Conservation (phyloP, 192 early-diverging fungal genomes). For the Coemansia brasiliensis region DNA sequence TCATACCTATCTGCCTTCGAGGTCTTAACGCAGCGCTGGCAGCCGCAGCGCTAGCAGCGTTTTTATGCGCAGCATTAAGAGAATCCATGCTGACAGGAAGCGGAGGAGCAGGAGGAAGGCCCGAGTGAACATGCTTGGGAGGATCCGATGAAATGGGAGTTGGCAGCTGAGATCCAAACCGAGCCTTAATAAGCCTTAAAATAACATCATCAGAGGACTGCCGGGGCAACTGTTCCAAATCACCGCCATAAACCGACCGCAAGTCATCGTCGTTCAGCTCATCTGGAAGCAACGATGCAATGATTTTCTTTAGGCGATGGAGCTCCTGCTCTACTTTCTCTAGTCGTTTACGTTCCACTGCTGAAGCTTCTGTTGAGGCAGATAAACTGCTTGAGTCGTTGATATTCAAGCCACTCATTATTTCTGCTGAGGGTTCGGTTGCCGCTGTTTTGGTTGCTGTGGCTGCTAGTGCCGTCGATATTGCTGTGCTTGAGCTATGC, state of each 20-base stretch:
- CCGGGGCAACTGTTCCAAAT: conserved; percentile 25
- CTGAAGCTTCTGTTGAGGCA: conserved; percentile 1
- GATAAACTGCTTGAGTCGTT: neutral
- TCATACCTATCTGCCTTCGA: neutral
- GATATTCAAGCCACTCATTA: neutral
- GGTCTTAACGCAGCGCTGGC: neutral
- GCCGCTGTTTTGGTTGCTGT: neutral
- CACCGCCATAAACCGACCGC: conserved; percentile 44
- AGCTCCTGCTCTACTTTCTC: conserved; percentile 52
- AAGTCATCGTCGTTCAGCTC: conserved; percentile 52
- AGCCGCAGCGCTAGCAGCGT: neutral
- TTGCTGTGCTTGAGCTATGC: conserved; percentile 12
- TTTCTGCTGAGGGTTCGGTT: neutral
- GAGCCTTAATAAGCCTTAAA: conserved; percentile 26
- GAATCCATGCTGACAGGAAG: conserved; percentile 7
- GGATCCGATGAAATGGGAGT: conserved; percentile 12
- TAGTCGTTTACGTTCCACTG: conserved; percentile 33
- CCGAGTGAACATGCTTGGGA: conserved; percentile 1
- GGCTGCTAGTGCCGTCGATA: conserved; percentile 3
- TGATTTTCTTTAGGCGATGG: conserved; percentile 45
- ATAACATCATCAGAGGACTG: conserved; percentile 31
- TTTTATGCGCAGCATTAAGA: conserved; percentile 1
- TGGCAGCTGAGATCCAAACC: conserved; percentile 11
- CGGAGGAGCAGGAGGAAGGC: conserved; percentile 12
- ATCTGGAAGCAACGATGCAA: conserved; percentile 43